Evolutionary conservation across 1,284 basidiomycete genomes (phyloP).

Genomic region (Melanopsichium pennsylvanicum): DNA sequence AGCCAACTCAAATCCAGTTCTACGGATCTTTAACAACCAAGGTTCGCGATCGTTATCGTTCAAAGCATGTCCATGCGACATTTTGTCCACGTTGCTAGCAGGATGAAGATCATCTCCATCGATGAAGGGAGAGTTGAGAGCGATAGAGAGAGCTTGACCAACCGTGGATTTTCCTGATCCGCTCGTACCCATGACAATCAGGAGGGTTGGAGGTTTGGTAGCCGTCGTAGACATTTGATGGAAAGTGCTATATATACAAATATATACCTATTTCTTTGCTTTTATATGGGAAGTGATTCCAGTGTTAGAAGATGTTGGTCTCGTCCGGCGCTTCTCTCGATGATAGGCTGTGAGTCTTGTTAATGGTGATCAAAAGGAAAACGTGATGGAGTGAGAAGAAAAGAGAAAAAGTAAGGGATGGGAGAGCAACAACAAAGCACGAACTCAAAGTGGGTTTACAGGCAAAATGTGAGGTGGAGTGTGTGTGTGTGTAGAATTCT

Average conservation of each 20-base stretch:
- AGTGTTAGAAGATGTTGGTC: too few relatives aligned
- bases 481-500: too few relatives aligned
- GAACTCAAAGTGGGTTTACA: too few relatives aligned
- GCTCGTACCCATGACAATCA: slow-evolving; percentile 54
- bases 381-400: not conserved
- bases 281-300: too few relatives aligned
- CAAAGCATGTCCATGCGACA: slow-evolving; percentile 80
- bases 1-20: slow-evolving; percentile 69
- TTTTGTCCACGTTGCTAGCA: slow-evolving; percentile 82
- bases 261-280: too few relatives aligned
- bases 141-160: slow-evolving; percentile 73
- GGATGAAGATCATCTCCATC: slow-evolving; percentile 93
- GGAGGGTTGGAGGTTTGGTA: slow-evolving; percentile 7
- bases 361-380: not conserved
- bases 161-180: slow-evolving; percentile 83
- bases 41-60: slow-evolving; percentile 81
- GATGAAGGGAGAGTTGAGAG: slow-evolving; percentile 77
- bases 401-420: not conserved
- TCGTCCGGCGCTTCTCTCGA: too few relatives aligned
- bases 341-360: not conserved
- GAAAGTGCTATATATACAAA: too few relatives aligned
- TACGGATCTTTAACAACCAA: slow-evolving; percentile 81
- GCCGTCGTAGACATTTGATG: not conserved
- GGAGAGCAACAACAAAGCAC: too few relatives aligned
- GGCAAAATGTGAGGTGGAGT: too few relatives aligned